Conservation (phyloP, 2,329 filamentous ascomycete genomes). For the Cytospora schulzeri region DNA sequence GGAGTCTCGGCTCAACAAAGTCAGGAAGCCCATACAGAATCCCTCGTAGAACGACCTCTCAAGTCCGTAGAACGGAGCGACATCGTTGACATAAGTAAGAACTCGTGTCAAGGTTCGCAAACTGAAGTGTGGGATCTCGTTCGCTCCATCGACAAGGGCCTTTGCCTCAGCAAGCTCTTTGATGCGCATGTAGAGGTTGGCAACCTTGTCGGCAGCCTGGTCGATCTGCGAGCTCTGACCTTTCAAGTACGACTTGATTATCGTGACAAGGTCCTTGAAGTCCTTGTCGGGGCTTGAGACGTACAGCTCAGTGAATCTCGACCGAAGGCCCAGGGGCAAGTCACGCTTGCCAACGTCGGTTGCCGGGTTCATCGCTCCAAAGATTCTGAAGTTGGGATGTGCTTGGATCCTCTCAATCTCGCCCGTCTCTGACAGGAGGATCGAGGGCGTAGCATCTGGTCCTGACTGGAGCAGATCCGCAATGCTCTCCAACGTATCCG, state of each 20-base stretch:
- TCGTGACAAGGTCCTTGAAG: constrained; percentile 79
- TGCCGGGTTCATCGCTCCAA: constrained; percentile 98
- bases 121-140: constrained; percentile 96
- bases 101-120: constrained; percentile 90
- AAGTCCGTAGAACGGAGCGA: constrained; percentile 80
- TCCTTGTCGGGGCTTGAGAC: constrained; percentile 88
- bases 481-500: constrained; percentile 92
- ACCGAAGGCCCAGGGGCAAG: constrained; percentile 82
- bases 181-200: constrained; percentile 83
- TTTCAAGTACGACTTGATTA: constrained; percentile 87
- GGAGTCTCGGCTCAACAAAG: constrained; percentile 79
- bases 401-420: constrained; percentile 88
- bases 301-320: constrained; percentile 93
- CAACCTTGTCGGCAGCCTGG: constrained; percentile 77
- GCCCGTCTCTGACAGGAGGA: constrained; percentile 89
- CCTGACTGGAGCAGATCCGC: constrained; percentile 81
- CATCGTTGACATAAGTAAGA: constrained; percentile 82
- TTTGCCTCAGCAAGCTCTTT: constrained; percentile 81
- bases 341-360: constrained; percentile 97
- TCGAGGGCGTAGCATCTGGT: constrained; percentile 71
- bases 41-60: constrained; percentile 89
- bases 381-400: constrained; percentile 91
- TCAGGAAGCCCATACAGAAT: constrained; percentile 97
- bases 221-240: constrained; percentile 71
- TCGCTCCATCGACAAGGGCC: constrained; percentile 87